Evolutionary conservation across 768 basidiomycete species (phyloP), one percentile per base, ranked within the genome.

Genomic region (Naematelia aurantialba): DNA sequence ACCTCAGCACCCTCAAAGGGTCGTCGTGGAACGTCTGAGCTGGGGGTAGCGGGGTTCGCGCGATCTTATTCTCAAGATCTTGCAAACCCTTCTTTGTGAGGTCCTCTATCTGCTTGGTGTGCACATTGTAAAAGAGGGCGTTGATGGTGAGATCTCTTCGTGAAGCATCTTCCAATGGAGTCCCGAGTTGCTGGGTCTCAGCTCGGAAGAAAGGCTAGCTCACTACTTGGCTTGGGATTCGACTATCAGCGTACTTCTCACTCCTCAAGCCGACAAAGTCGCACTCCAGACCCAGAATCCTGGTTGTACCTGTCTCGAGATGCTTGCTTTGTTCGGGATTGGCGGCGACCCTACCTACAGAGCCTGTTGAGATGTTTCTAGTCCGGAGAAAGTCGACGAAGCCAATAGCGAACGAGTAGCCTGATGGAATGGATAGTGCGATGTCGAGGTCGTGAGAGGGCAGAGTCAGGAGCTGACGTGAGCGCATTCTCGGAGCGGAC

Each of bases 251-350:
- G 78, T 99, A 99, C 62, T 87, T 89, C 76, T 99, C 96, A 62
- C 87, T 89, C 62, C 96, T 80, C 56, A 98, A 79, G 72, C 97
- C 97, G 2, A 98, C 96, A 62, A 96, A 85, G 76, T 99, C 96
- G 48, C 98, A 80, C 58, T 92, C 89, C 47, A 89, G 78, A 1
- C 83, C 91, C 55, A 89, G 80, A 30, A 98, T 79, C 45, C 83
- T 85, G 39, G 91, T 86, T 44, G 87, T 87, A 1, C 93, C 93
- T 1, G 96, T 97, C 78, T 98, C 94, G 27, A 99, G 82, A 78
- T 99, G 96, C 74, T 99, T 99, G 29, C 90, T 93, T 79, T 98
- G 94, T 44, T 92, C 91, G 0, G 96, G 94, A 72, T 98, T 98
- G 60, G 86, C 85, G 58, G 89, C 89, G 59, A 99, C 89, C 73